A percentile compares a stretch with the other conserved stretches of the same genome.
These are phyloP conservation scores for Hyphopichia fennica DNA, from an alignment of 1,139 yeast genomes.

Conservation along the genomic window DNA sequence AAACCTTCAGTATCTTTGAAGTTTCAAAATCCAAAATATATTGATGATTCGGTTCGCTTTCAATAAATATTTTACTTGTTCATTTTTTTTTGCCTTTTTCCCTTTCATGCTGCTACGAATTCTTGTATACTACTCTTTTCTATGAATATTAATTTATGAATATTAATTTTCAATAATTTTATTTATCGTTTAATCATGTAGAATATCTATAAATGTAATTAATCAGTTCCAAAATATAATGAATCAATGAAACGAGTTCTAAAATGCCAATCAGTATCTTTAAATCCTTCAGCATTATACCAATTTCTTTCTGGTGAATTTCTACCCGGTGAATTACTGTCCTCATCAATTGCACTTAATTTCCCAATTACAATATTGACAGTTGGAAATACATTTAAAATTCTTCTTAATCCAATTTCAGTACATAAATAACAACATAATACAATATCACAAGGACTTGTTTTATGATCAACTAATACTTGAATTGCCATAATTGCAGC, in stretches of 20 bases:
- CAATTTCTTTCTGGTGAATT: conserved; percentile 12
- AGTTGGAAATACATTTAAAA: conserved; percentile 69
- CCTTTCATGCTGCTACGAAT: not conserved
- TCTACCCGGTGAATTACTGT: conserved; percentile 5
- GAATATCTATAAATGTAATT: too few relatives aligned
- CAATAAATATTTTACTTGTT: not conserved
- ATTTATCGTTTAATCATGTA: not conserved
- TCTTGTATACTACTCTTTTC: not conserved
- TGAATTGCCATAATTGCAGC: conserved; percentile 94
- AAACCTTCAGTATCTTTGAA: conserved; percentile 33
- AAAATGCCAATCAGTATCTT: conserved; percentile 60
- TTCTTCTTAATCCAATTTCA: conserved; percentile 75
- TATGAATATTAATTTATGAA: not conserved
- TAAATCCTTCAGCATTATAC: conserved; percentile 38
- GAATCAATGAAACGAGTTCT: conserved; percentile 73
- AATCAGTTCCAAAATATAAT: conserved; percentile 77
- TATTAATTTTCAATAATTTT: too few relatives aligned
- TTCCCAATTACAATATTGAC: conserved; percentile 72
- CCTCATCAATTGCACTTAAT: conserved; percentile 45
- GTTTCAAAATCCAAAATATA: conserved; percentile 22
- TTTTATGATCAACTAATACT: conserved; percentile 79
- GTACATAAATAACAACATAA: conserved; percentile 76
- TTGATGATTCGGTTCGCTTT: conserved; percentile 3
- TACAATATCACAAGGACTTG: conserved; percentile 60
- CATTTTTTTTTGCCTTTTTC: not conserved